Conservation (phyloP, 2,329 filamentous ascomycete species). For the Hypomyces rosellus region DNA sequence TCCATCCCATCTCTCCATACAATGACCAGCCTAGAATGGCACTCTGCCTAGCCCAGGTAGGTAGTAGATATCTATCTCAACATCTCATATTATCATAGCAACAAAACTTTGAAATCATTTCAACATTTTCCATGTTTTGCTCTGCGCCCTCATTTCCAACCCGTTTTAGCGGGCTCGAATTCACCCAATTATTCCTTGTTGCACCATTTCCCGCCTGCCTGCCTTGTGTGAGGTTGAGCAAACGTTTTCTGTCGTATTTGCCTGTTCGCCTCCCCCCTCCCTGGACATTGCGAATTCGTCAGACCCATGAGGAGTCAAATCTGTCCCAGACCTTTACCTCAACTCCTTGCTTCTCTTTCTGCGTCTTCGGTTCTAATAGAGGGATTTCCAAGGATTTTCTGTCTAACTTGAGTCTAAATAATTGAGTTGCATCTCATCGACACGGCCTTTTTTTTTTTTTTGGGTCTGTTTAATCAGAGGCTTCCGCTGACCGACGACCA, state of each 20-base stretch:
- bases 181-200: constrained; percentile 9
- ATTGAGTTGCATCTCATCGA: too few relatives aligned
- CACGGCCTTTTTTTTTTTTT: too few relatives aligned
- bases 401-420: too few relatives aligned
- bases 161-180: not conserved
- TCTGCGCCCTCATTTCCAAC: not conserved
- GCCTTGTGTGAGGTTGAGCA: constrained; percentile 13
- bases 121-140: not conserved
- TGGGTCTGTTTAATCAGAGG: too few relatives aligned
- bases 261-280: constrained; percentile 3
- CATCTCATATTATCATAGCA: not conserved
- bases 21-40: not conserved
- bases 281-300: not conserved
- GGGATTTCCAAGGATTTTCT: too few relatives aligned
- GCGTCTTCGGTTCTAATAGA: too few relatives aligned
- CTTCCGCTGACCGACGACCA: too few relatives aligned
- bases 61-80: not conserved
- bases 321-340: not conserved
- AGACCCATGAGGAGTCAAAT: constrained; percentile 1
- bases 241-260: constrained; percentile 10
- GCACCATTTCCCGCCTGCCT: constrained; percentile 12
- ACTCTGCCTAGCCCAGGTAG: too few relatives aligned
- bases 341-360: too few relatives aligned
- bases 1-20: not conserved
- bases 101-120: not conserved